These are phyloP conservation scores for Microcyclospora tardicrescens DNA, from an alignment of 2,329 filamentous ascomycete genomes.

Conservation along the genomic window DNA sequence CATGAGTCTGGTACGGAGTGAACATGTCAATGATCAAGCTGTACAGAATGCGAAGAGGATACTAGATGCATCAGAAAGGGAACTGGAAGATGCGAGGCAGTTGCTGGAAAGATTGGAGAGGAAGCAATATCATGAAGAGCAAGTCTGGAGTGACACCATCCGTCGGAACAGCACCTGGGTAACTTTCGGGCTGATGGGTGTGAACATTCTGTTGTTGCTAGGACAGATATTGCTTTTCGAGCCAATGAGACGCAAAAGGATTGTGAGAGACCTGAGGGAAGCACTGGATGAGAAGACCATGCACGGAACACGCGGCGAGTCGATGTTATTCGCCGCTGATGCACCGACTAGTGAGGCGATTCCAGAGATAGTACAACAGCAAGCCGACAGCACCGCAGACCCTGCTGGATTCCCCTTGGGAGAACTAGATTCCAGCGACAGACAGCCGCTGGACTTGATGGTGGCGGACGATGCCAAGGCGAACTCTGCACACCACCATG, in stretches of 20 bases:
- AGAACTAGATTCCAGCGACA: not conserved
- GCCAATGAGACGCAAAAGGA: slow-evolving; percentile 71
- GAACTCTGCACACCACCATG: not conserved
- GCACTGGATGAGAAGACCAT: slow-evolving; percentile 57
- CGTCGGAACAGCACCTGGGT: slow-evolving; percentile 94
- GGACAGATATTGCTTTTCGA: slow-evolving; percentile 63
- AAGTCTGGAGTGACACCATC: slow-evolving; percentile 98
- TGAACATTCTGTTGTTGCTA: slow-evolving; percentile 83
- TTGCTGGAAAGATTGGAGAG: slow-evolving; percentile 72
- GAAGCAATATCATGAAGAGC: slow-evolving; percentile 92
- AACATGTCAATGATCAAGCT: slow-evolving; percentile 83
- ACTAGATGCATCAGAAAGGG: slow-evolving; percentile 62
- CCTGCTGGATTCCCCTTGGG: not conserved
- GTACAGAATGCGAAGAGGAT: slow-evolving; percentile 60
- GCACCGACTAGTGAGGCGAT: slow-evolving; percentile 7
- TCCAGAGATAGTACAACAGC: slow-evolving; percentile 7
- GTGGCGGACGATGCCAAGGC: not conserved
- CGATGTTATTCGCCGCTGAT: slow-evolving; percentile 13
- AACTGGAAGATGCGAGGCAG: slow-evolving; percentile 63
- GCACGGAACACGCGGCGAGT: slow-evolving; percentile 9
- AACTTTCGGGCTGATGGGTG: slow-evolving; percentile 93
- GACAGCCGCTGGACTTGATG: not conserved
- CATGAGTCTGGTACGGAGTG: slow-evolving; percentile 78
- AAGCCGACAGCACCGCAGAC: slow-evolving; percentile 2
- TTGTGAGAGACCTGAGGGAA: slow-evolving; percentile 64